Base-by-base conservation (phyloP, 2,329 filamentous ascomycete species). In the Penicillium verrucosum region DNA sequence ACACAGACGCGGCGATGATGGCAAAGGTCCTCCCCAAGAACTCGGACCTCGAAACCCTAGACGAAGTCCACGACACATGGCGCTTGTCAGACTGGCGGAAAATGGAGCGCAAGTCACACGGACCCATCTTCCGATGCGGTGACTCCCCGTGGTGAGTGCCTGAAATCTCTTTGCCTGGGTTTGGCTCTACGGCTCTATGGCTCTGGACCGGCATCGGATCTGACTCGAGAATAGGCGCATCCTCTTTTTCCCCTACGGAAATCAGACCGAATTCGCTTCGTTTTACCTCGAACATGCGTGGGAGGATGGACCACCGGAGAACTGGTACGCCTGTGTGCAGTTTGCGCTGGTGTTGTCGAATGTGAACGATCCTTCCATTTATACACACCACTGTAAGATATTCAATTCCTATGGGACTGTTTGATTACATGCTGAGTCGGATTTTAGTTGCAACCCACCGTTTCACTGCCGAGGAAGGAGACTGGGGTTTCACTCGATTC, bases 401-500 rank as follows among this genome's bases (percentile, higher is more conserved):
- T 46, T 38, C 2, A 40, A 27, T 8, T n/a, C 32, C 51, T 23
- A 34, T n/a, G 14, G 40, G 11, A 36, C 49, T 25, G 34, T 6
- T n/a, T 12, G 21, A 30, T 14, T 3, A 37, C 21, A 29, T 11
- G 46, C 47, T 51, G 44, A 57, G 21, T 14, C 32, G 10, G 12
- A 58, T 37, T 60, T 51, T 53, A 81, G 82, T 81, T 42, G 94
- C 94, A n/a, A 91, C 92, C 66, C 94, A 99, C 72, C 89, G 94
- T 57, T 99, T 97, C 75, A 97, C 92, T 4, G 90, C 89, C 61
- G 94, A 97, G 42, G 94, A 99, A 75, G 92, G 91, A 25, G 94
- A 99, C 69, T 99, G 94, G 94, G 94, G 94, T 1, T 99, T 99
- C 73, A 99, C 94, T n/a, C 82, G 93, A 54, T 99, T 97, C 70